These are phyloP conservation scores for Tubosaeta sp. DNA, from an alignment of 768 basidiomycete genomes.

Conservation along the genomic window DNA sequence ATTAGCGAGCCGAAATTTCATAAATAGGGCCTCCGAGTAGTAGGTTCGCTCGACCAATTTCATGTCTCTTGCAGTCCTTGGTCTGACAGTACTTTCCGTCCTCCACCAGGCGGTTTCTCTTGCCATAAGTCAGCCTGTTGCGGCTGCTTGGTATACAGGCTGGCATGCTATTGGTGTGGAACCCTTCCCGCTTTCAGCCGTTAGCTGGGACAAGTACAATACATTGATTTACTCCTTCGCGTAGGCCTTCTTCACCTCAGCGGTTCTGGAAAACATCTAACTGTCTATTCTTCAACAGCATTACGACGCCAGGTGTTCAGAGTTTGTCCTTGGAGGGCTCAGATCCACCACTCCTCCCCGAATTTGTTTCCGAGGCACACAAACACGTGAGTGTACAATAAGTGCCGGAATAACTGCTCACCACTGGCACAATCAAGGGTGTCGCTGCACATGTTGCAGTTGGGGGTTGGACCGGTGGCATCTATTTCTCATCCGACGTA, in stretches of 20 bases:
- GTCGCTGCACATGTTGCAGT: conserved; percentile 57
- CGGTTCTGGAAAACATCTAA: neutral
- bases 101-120: neutral
- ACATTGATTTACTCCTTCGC: conserved; percentile 64
- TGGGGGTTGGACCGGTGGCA: conserved; percentile 71
- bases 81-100: neutral
- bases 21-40: neutral
- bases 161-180: conserved; percentile 47
- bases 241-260: conserved; percentile 24
- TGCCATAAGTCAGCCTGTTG: conserved; percentile 26
- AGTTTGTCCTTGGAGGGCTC: conserved; percentile 36
- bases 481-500: conserved; percentile 59
- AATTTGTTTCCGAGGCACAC: conserved; percentile 50
- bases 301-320: conserved; percentile 31
- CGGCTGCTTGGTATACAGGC: conserved; percentile 61
- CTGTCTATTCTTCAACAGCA: conserved; percentile 14
- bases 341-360: conserved; percentile 45
- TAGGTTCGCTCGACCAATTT: neutral
- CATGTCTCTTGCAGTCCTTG: neutral
- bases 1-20: neutral
- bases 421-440: conserved; percentile 31
- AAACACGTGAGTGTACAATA: conserved; percentile 25
- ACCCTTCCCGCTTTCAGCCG: conserved; percentile 45
- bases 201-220: conserved; percentile 68
- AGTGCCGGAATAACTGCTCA: neutral